Percentiles rank a stretch among this genome's conserved stretches.
Conservation (phyloP, 2,329 filamentous ascomycete species). For the Alternaria arbusti region DNA sequence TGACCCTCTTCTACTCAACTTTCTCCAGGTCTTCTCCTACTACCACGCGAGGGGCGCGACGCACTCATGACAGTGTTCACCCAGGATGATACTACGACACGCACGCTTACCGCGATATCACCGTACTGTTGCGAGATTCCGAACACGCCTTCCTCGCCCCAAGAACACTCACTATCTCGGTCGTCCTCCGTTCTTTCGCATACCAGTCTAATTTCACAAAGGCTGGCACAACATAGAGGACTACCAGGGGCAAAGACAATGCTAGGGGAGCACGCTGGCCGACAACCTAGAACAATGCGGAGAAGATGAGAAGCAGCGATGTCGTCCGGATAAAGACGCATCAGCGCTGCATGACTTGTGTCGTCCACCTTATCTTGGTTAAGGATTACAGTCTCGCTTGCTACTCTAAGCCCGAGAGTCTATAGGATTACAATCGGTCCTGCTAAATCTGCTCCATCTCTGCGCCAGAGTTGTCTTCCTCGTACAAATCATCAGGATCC, state of each 20-base stretch:
- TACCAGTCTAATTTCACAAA: background rate
- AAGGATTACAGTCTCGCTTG: no score
- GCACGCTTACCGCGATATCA: background rate
- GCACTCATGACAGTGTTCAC: no score
- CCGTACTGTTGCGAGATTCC: background rate
- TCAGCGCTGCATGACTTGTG: no score
- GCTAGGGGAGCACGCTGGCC: background rate
- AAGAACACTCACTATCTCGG: background rate
- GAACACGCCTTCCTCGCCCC: background rate
- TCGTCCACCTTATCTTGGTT: no score
- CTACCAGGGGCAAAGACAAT: background rate
- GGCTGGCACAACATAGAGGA: background rate
- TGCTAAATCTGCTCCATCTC: no score
- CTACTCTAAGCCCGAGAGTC: no score
- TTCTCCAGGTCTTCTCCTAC: background rate
- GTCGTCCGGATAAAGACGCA: no score
- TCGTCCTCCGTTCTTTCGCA: background rate
- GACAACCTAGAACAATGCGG: no score
- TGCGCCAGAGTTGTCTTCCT: no score
- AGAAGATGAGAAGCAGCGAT: background rate
- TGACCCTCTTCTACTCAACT: fast-evolving
- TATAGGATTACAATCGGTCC: no score
- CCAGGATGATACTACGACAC: background rate
- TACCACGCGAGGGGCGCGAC: background rate
- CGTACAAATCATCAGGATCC: no score